phyloP scores from a whole-genome alignment of 306 rosid genomes.

The Biancaea sappan region DNA sequence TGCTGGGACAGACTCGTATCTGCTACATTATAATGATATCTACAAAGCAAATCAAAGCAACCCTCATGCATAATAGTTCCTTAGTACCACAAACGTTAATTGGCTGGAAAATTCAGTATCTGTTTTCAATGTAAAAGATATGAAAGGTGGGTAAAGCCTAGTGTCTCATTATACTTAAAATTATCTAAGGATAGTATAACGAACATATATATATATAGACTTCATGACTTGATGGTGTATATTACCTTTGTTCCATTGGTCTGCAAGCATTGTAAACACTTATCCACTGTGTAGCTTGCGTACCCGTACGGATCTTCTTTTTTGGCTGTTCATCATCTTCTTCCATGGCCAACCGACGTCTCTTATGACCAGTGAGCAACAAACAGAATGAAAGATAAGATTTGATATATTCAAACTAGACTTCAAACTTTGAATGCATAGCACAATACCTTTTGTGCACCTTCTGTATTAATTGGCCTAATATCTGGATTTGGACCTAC shows the following conservation, averaged over 20 bases:
- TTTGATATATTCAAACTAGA: slow-evolving; percentile 11
- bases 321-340: slow-evolving; percentile 24
- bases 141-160: neutral
- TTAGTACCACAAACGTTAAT: neutral
- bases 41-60: neutral
- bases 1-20: slow-evolving; percentile 20
- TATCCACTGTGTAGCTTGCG: slow-evolving; percentile 22
- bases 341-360: slow-evolving; percentile 22
- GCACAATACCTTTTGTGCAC: slow-evolving; percentile 68
- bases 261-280: slow-evolving; percentile 20
- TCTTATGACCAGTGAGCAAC: slow-evolving; percentile 21
- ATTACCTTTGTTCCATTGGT: slow-evolving; percentile 23
- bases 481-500: slow-evolving; percentile 64
- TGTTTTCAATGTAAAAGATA: neutral
- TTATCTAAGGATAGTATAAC: neutral
- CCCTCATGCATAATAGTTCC: neutral
- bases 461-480: slow-evolving; percentile 73
- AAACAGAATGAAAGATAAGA: slow-evolving; percentile 1
- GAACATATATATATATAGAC: neutral
- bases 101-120: neutral
- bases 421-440: neutral
- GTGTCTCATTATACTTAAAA: neutral
- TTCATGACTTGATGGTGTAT: neutral
- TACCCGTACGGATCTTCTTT: slow-evolving; percentile 18
- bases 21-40: slow-evolving; percentile 21